Conservation (phyloP, 2,329 filamentous ascomycete genomes). For the Orbilia oligospora region DNA sequence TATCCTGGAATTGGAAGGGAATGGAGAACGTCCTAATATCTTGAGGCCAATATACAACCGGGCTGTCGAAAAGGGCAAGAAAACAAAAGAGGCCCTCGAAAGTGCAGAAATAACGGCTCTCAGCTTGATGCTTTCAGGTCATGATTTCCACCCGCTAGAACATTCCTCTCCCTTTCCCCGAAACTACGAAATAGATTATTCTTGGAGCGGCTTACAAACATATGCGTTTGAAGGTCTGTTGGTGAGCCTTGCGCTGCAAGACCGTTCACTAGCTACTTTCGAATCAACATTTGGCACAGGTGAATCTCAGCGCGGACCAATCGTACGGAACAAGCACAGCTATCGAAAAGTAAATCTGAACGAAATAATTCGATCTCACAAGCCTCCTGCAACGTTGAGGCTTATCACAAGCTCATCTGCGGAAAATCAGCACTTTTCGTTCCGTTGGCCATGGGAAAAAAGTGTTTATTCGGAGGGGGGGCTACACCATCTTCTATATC, state of each 20-base stretch:
- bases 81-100: background rate
- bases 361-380: too few species aligned
- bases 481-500: background rate
- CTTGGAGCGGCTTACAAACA: background rate
- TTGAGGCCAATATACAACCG: background rate
- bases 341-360: constrained; percentile 6
- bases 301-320: background rate
- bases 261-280: background rate
- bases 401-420: background rate
- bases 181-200: background rate
- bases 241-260: background rate
- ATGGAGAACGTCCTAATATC: background rate
- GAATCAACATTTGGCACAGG: background rate
- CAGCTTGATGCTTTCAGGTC: background rate
- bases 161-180: background rate
- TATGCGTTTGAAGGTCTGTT: background rate
- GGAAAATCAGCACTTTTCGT: background rate
- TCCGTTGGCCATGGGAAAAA: background rate
- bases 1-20: background rate
- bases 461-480: background rate
- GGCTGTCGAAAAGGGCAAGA: background rate
- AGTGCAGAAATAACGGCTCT: background rate
- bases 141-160: background rate
- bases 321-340: background rate
- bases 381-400: background rate